Evolutionary conservation across 768 basidiomycete genomes (phyloP).

Genomic region (Leccinum pellstonianum): DNA sequence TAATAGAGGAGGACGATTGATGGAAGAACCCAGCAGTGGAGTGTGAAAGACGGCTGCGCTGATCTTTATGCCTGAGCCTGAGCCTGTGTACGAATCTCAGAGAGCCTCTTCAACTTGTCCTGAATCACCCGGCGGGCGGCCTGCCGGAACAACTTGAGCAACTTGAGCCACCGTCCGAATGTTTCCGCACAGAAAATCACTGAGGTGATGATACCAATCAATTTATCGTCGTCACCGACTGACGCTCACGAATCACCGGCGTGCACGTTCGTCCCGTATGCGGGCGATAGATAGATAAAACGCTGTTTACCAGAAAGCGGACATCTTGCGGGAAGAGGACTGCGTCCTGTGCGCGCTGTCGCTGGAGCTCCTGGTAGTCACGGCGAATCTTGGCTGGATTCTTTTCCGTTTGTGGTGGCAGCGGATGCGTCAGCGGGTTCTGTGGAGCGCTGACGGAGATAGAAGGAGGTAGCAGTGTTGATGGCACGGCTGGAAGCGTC

Average conservation of each 20-base stretch:
- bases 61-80: neutral
- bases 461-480: constrained; percentile 55
- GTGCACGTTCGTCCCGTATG: constrained; percentile 5
- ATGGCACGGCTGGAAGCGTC: constrained; percentile 55
- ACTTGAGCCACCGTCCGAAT: no score
- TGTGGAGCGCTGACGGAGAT: constrained; percentile 59
- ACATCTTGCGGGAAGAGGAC: constrained; percentile 33
- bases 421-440: constrained; percentile 48
- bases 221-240: neutral
- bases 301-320: constrained; percentile 3
- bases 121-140: neutral
- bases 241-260: neutral
- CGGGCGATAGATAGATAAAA: neutral
- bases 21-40: no score
- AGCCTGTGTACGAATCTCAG: neutral
- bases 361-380: constrained; percentile 46
- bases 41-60: neutral
- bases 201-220: no score
- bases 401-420: constrained; percentile 38
- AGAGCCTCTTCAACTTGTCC: neutral
- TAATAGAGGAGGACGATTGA: neutral
- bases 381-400: constrained; percentile 56
- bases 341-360: constrained; percentile 25
- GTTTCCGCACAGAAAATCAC: no score
- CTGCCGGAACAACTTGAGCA: neutral